A percentile compares a stretch with the other conserved stretches of the same genome.
These are phyloP conservation scores for Fusarium citri DNA, from an alignment of 2,329 filamentous ascomycete genomes.

Conservation along the genomic window DNA sequence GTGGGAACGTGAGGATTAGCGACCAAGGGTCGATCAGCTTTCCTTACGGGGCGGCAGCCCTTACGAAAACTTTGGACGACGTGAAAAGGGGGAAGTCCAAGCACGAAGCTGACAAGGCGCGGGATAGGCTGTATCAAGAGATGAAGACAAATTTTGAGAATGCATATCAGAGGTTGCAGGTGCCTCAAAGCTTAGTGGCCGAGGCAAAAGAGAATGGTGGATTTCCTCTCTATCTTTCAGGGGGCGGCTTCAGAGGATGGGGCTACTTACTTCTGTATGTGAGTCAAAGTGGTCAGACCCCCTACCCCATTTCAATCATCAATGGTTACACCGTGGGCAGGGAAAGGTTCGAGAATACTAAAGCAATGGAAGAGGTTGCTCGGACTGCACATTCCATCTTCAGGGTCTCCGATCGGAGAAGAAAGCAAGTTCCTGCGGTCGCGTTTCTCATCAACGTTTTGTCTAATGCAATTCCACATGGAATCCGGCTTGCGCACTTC, in stretches of 20 bases:
- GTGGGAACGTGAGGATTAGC: constrained; percentile 25
- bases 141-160: constrained; percentile 14
- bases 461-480: constrained; percentile 22
- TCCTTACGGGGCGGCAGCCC: constrained; percentile 25
- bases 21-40: constrained; percentile 26
- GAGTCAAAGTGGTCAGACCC: constrained; percentile 7
- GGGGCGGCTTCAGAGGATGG: constrained; percentile 27
- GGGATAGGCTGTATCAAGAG: constrained; percentile 11
- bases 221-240: constrained; percentile 26
- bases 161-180: constrained; percentile 16
- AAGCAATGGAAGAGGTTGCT: constrained; percentile 28
- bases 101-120: constrained; percentile 20
- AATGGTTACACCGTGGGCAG: constrained; percentile 20
- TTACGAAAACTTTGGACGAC: constrained; percentile 16
- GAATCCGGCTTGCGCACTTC: constrained; percentile 23
- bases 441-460: constrained; percentile 23
- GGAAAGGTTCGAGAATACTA: constrained; percentile 28
- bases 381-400: constrained; percentile 27
- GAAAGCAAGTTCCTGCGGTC: constrained; percentile 26
- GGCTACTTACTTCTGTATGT: constrained; percentile 28
- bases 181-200: constrained; percentile 12
- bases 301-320: constrained; percentile 28
- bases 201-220: constrained; percentile 17
- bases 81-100: constrained; percentile 23
- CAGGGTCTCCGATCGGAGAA: constrained; percentile 22